phyloP scores from a whole-genome alignment of 345 rosid genomes.

The Reutealis trisperma region DNA sequence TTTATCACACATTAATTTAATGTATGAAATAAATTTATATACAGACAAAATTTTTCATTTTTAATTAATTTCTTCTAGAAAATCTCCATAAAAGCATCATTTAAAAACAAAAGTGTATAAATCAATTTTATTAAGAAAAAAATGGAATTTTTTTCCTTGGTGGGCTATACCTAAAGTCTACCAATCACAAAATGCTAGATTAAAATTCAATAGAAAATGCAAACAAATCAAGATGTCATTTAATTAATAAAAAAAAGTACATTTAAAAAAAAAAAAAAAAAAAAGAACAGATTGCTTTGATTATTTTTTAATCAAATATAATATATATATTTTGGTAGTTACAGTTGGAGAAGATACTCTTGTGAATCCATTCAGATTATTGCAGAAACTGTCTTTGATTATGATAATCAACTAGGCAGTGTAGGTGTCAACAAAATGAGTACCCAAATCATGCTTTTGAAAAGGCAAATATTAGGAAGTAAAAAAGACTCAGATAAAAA shows the following conservation, averaged over 20 bases:
- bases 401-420: neutral
- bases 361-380: constrained; percentile 19
- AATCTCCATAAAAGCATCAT: neutral
- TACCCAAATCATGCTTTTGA: constrained; percentile 16
- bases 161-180: neutral
- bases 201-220: neutral
- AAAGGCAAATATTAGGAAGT: constrained; percentile 6
- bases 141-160: neutral
- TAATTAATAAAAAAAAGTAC: neutral
- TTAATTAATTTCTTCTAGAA: neutral
- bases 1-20: too few species aligned
- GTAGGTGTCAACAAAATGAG: constrained; percentile 4
- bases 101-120: too few species aligned
- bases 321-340: constrained; percentile 17
- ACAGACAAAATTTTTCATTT: neutral
- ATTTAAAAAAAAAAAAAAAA: neutral
- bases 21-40: too few species aligned
- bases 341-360: constrained; percentile 7
- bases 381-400: constrained; percentile 17
- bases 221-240: constrained; percentile 12
- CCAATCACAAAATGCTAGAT: neutral
- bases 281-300: neutral
- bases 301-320: constrained; percentile 1
- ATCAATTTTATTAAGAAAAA: too few species aligned
- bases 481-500: neutral